Evolutionary conservation across 257 asterid species (phyloP).

Genomic region (Solanum paucissectum): DNA sequence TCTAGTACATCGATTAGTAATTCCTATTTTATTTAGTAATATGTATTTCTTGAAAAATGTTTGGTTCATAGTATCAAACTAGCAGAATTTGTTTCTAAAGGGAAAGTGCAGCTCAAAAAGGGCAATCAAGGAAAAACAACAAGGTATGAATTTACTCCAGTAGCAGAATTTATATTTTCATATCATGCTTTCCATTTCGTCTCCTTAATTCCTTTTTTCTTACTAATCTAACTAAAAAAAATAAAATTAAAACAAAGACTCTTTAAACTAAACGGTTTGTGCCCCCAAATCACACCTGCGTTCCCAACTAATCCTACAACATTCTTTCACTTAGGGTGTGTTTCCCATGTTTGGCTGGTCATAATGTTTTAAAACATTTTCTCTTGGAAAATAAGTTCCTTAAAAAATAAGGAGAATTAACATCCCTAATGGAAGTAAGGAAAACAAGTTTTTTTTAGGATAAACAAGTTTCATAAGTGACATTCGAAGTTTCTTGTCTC

Average conservation of each 20-base stretch:
- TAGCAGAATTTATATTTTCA: not conserved
- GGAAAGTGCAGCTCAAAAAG: not conserved
- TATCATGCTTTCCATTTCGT: not conserved
- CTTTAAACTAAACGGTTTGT: not conserved
- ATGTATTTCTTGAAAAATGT: not conserved
- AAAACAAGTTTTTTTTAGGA: no score
- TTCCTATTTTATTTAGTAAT: not conserved
- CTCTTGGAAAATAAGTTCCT: not conserved
- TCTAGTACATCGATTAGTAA: not conserved
- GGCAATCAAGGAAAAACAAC: not conserved
- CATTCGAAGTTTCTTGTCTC: not conserved
- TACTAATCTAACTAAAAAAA: not conserved
- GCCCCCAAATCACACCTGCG: not conserved
- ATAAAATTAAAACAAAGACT: not conserved
- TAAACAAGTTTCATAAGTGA: not conserved
- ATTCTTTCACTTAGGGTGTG: not conserved
- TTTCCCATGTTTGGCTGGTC: not conserved
- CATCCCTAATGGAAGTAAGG: not conserved
- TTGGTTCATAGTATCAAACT: not conserved
- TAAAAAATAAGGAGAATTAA: not conserved
- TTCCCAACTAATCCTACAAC: not conserved
- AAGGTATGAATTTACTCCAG: not conserved
- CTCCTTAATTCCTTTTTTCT: not conserved
- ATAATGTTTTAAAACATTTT: not conserved
- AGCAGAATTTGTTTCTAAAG: not conserved